Conservation (phyloP, 2,329 filamentous ascomycete genomes). For the Sarocladium brachiariae region DNA sequence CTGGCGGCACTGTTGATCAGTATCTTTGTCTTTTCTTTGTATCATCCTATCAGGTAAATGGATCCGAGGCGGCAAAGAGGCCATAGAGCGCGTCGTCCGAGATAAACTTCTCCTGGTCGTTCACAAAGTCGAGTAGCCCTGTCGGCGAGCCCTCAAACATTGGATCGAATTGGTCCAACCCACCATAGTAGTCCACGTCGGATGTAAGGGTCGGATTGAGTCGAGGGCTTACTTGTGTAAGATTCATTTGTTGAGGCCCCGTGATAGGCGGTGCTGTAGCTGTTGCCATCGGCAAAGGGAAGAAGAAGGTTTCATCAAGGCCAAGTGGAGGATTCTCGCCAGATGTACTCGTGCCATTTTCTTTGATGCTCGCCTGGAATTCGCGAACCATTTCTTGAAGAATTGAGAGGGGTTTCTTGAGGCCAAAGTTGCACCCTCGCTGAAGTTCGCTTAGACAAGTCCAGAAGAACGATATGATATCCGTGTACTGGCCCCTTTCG, state of each 20-base stretch:
- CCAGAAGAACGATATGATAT: constrained; percentile 31
- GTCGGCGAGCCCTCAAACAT: constrained; percentile 5
- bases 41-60: not conserved
- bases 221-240: not conserved
- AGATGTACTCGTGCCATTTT: constrained; percentile 12
- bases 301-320: constrained; percentile 2
- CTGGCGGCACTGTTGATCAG: too few species aligned
- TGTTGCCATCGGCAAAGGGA: not conserved
- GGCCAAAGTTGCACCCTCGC: constrained; percentile 27
- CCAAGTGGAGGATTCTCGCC: not conserved
- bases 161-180: constrained; percentile 4
- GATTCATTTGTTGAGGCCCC: not conserved
- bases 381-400: constrained; percentile 26
- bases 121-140: constrained; percentile 2
- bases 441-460: constrained; percentile 27
- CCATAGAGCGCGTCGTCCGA: constrained; percentile 6
- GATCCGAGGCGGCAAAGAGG: not conserved
- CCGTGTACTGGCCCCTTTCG: constrained; percentile 22
- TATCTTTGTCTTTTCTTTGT: not conserved
- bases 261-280: not conserved
- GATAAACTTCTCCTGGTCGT: constrained; percentile 8
- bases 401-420: constrained; percentile 28
- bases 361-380: constrained; percentile 23
- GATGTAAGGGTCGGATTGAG: not conserved
- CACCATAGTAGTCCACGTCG: not conserved